Base-by-base conservation (phyloP, 805 yeast genomes). In the Saccharomycopsis synnaedendra region DNA sequence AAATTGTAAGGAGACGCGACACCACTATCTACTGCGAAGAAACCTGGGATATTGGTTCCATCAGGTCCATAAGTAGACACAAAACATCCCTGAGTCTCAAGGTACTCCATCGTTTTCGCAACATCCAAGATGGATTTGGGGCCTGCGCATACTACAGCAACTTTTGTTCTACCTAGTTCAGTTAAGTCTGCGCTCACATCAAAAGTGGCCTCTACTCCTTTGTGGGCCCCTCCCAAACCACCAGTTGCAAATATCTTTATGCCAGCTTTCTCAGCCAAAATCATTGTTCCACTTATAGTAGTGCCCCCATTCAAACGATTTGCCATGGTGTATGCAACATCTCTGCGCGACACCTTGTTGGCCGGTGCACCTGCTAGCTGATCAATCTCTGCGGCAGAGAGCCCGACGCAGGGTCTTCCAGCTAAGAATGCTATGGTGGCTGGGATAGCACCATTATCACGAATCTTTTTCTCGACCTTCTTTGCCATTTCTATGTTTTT, bases 101-200 rank as follows among this genome's bases (percentile, higher is more conserved):
- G 67, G 58, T 81, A 85, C 61, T 87, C 96, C 72, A 86, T 70
- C 0, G 96, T 88, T 53, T 82, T 70, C 6, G 73, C 78, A 47
- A 88, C 81, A 57, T 87, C 96, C 48, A 87, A 66, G 45, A 87
- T 86, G 37, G 88, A 78, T 60, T 87, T 87, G 1, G 96, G 95
- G 0, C 96, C 96, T 5, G 95, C 80, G 60, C 96, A 87, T 6
- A 87, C 89, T n/a, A 87, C 96, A 0, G 87, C 79, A 1, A 87
- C 87, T 0, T 89, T 85, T 0, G 95, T 88, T 48, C 79, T 70
- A 1, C 88, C 82, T 46, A 88, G 68, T 59, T 87, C 96, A 44
- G 86, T 89, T 53, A 87, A 71, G 62, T 87, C 96, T 2, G 95
- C 95, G 56, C 89, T 80, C 29, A 87, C 69, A 61, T 87, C 96